Evolutionary conservation across 2,329 filamentous ascomycete genomes (phyloP), one percentile per base, ranked within the genome.

Genomic region (Hortaea werneckii): DNA sequence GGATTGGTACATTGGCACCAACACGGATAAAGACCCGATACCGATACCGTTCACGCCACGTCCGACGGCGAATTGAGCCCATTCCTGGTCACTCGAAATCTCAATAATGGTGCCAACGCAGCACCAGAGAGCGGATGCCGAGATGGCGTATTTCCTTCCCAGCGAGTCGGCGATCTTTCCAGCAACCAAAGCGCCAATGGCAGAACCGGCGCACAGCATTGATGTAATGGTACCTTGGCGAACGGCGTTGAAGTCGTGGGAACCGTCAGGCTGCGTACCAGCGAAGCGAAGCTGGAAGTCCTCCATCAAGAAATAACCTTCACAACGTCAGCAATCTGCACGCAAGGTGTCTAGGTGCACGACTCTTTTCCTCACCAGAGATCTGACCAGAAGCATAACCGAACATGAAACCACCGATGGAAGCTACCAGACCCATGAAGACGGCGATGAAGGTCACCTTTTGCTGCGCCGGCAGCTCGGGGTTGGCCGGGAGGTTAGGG

Each of bases 1-100:
- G 12, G 73, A 76, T 60, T 83, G 79, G 55, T 85, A 85, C 77
- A 85, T 80, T 41, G 79, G 79, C 1, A 81, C 78, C 28, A 78
- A 67, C 40, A 82, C 79, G 5, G 77, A 81, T 0, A 84, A 68
- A 26, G 75, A 71, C 28, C 82, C 81, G 40, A 85, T 77, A 20
- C 80, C 79, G 2, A 83, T 59, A 53, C 81, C 81, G 26, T 78
- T 80, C n/a, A 82, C 72, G 50, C 79, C 72, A 39, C 82, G 72
- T 40, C 81, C 81, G 12, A 81, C 63, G 28, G 79, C 79, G 47
- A 84, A 75, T 55, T 84, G 80, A 48, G 75, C 77, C 81, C 81
- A 84, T 32, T 64, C 63, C 2, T 53, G 41, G n/a, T 39, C n/a
- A 8, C 29, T 37, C 7, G 42, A 39, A 26, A 44, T 40, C 37